Evolutionary conservation across 352 stramenopile species (phyloP).

Genomic region (Phytopythium helicoides): DNA sequence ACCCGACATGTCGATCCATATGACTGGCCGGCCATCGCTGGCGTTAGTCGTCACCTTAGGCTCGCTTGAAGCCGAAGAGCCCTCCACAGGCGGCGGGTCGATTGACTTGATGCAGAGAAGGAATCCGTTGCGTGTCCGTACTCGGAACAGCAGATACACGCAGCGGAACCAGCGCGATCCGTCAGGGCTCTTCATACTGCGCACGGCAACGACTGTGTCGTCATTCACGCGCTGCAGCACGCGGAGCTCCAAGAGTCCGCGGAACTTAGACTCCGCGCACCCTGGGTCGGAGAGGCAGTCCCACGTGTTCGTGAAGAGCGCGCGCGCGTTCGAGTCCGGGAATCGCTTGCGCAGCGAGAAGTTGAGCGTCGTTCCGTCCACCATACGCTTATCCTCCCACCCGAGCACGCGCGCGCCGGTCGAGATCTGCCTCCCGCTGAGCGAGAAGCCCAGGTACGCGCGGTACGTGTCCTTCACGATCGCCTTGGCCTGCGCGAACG

Average conservation of each 20-base stretch:
- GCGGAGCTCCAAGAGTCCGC: constrained; percentile 50
- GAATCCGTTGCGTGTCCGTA: constrained; percentile 61
- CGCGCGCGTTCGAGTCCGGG: constrained; percentile 25
- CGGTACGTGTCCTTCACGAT: constrained; percentile 48
- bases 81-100: constrained; percentile 24
- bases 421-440: constrained; percentile 46
- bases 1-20: constrained; percentile 64
- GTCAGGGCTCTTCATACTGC: constrained; percentile 44
- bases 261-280: constrained; percentile 59
- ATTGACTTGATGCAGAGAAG: constrained; percentile 65
- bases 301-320: constrained; percentile 62
- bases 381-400: constrained; percentile 62
- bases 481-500: constrained; percentile 21
- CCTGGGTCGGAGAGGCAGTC: constrained; percentile 65
- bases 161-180: constrained; percentile 50
- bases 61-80: neutral
- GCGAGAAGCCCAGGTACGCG: constrained; percentile 46
- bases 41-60: constrained; percentile 5
- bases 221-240: constrained; percentile 73
- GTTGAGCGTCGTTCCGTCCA: constrained; percentile 50
- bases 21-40: constrained; percentile 37
- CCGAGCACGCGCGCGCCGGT: constrained; percentile 53
- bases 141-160: constrained; percentile 71
- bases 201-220: constrained; percentile 65
- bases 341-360: constrained; percentile 72